Evolutionary conservation across 2,329 filamentous ascomycete genomes (phyloP).

Genomic region (Fusarium piperis): DNA sequence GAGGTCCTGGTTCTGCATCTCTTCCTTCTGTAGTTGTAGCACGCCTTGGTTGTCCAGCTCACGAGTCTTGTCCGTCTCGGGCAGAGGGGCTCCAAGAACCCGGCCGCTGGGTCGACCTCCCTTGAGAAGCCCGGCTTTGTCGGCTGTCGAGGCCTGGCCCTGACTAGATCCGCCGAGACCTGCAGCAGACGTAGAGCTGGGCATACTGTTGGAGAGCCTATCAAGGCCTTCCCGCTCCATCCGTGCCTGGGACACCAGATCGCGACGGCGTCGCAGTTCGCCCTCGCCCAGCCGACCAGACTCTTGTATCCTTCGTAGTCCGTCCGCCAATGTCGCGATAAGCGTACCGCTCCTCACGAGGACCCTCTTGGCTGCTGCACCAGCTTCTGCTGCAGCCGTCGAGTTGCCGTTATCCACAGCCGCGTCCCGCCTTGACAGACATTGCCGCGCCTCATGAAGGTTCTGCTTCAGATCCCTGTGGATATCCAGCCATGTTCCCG

Average conservation of each 20-base stretch:
- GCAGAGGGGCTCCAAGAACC: constrained; percentile 76
- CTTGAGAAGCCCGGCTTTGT: constrained; percentile 60
- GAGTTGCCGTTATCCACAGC: constrained; percentile 53
- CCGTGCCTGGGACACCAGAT: constrained; percentile 74
- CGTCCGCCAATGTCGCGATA: constrained; percentile 71
- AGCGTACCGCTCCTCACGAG: constrained; percentile 75
- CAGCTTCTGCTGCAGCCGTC: constrained; percentile 66
- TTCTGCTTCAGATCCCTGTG: constrained; percentile 77
- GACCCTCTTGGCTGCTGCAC: constrained; percentile 77
- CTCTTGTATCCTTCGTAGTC: constrained; percentile 67
- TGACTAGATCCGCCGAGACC: constrained; percentile 56
- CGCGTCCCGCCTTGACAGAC: constrained; percentile 73
- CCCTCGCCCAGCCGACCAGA: constrained; percentile 72
- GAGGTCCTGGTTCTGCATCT: constrained; percentile 79
- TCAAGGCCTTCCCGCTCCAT: constrained; percentile 82
- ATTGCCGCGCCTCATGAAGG: constrained; percentile 71
- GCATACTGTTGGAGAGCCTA: constrained; percentile 70
- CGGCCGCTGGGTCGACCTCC: constrained; percentile 60
- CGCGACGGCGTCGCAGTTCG: constrained; percentile 75
- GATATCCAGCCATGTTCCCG: constrained; percentile 79
- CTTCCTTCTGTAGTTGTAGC: constrained; percentile 75
- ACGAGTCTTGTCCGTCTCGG: constrained; percentile 79
- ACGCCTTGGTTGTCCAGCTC: constrained; percentile 82
- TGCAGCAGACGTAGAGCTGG: constrained; percentile 41
- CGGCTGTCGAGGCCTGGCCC: constrained; percentile 59